Percentiles rank a stretch among this genome's conserved stretches.
Evolutionary conservation across 2,329 filamentous ascomycete genomes (phyloP).

Genomic region (Sphaerostilbella broomeana): DNA sequence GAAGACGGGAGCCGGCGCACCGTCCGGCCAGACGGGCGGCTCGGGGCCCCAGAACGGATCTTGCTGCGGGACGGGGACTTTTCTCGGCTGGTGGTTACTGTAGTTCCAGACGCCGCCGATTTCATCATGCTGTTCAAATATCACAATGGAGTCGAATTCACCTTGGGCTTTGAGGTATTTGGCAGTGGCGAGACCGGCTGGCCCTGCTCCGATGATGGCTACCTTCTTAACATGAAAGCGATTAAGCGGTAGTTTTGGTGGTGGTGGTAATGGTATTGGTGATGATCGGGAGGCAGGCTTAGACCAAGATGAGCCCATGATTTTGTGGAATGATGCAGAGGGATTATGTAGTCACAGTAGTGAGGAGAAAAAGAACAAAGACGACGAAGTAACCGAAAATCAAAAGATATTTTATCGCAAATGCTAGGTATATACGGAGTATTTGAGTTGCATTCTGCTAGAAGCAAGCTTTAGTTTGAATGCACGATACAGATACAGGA

Average conservation of each 20-base stretch:
- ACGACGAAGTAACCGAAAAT: too few species aligned
- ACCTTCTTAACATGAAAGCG: slow-evolving; percentile 52
- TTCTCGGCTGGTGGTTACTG: slow-evolving; percentile 42
- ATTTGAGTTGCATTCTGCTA: too few species aligned
- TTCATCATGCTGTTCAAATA: slow-evolving; percentile 75
- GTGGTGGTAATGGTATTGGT: background rate
- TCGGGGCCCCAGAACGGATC: slow-evolving; percentile 57
- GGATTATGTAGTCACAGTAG: too few species aligned
- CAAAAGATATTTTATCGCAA: too few species aligned
- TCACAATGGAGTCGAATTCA: slow-evolving; percentile 59
- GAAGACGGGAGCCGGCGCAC: slow-evolving; percentile 50
- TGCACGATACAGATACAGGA: too few species aligned
- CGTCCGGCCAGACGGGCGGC: slow-evolving; percentile 47
- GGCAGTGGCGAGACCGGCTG: slow-evolving; percentile 69
- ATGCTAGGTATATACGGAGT: too few species aligned
- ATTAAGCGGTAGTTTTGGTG: slow-evolving; percentile 19
- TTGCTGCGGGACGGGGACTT: slow-evolving; percentile 60
- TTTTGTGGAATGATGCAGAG: too few species aligned
- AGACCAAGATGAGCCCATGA: slow-evolving; percentile 9
- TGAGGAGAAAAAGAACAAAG: too few species aligned
- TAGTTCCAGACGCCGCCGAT: slow-evolving; percentile 88
- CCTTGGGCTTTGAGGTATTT: slow-evolving; percentile 71
- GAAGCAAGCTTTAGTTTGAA: too few species aligned
- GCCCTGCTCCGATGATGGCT: slow-evolving; percentile 77
- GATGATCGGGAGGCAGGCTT: background rate